Conservation (phyloP, 163 green algal species). For the Coccomyxa subellipsoidea region DNA sequence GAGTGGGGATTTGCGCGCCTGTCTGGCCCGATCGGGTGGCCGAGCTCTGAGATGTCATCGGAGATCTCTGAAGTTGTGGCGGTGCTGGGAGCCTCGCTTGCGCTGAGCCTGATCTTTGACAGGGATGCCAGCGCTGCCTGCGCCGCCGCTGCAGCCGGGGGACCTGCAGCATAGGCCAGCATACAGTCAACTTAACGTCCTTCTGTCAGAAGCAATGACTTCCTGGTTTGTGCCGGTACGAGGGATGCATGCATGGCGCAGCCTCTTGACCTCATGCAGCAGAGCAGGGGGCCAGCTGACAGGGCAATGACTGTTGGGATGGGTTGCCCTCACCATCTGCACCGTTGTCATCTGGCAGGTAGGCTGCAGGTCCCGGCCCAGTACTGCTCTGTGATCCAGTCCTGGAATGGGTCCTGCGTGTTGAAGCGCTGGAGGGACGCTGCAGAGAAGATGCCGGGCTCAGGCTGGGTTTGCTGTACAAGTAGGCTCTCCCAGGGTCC, state of each 20-base stretch:
- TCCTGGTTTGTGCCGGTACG: no score
- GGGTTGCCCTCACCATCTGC: not conserved
- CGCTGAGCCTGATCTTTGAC: not conserved
- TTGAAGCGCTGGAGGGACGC: not conserved
- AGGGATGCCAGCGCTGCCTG: not conserved
- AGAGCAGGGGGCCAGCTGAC: not conserved
- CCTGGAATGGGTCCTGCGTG: not conserved
- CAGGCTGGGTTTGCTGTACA: not conserved
- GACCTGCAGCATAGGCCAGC: not conserved
- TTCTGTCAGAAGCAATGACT: no score
- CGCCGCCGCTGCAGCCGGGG: not conserved
- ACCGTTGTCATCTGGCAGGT: not conserved
- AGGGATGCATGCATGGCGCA: not conserved
- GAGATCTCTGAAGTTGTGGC: not conserved
- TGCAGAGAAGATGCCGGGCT: not conserved
- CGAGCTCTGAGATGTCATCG: not conserved
- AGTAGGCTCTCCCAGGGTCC: not conserved
- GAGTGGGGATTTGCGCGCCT: no score
- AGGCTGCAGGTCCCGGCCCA: not conserved
- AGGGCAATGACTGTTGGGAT: not conserved
- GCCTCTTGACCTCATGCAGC: not conserved
- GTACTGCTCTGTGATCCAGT: not conserved
- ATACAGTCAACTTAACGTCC: not conserved
- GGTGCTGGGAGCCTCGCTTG: not conserved
- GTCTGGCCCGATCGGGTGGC: not conserved